Evolutionary conservation across 2,329 filamentous ascomycete genomes (phyloP), one percentile per base, ranked within the genome.

Genomic region (Claviceps sp.): DNA sequence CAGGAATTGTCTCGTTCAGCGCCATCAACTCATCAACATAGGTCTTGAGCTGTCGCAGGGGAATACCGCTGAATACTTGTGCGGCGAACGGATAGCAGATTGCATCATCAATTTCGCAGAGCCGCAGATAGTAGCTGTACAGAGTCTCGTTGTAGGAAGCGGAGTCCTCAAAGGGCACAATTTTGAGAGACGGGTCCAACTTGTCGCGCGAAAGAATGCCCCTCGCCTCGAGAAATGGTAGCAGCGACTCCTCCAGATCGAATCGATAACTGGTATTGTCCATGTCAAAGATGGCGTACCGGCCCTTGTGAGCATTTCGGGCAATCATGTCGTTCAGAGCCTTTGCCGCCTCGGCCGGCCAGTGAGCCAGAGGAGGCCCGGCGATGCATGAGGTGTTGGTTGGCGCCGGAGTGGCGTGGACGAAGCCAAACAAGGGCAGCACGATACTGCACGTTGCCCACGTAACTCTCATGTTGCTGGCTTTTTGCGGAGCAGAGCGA

Each of bases 1-100:
- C 61, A 5, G 62, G 54, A 4, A 72, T 64, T 8, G 65, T 66
- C 26, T 48, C 55, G 59, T 70, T 67, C 52, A 70, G 63, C 1
- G 70, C 65, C 62, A 75, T 70, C 54, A 75, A 65, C 55, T 74
- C 68, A 56, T 74, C 74, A 2, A 72, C 68, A 55, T 71, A 70
- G 53, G 65, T 67, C 60, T 71, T 72, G 38, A 73, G 65, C 54
- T 73, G 66, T 50, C 70, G 65, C 51, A 77, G 63, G 1, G 70
- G 63, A 37, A 72, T 59, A 26, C 69, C 70, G 42, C 65, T 63
- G 48, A 68, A 73, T 52, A 71, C 62, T 54, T 73, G 67, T 1
- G 68, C 69, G 9, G 63, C 65, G 61, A 68, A 72, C 0, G 69
- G 69, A 55, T 73, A 72, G 61, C 70, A 72, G 18, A 73, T 45